Percentiles rank a stretch among this genome's conserved stretches.
These are phyloP conservation scores for Ceratobasidium sp. DNA, from an alignment of 1,284 basidiomycete genomes.

Conservation along the genomic window DNA sequence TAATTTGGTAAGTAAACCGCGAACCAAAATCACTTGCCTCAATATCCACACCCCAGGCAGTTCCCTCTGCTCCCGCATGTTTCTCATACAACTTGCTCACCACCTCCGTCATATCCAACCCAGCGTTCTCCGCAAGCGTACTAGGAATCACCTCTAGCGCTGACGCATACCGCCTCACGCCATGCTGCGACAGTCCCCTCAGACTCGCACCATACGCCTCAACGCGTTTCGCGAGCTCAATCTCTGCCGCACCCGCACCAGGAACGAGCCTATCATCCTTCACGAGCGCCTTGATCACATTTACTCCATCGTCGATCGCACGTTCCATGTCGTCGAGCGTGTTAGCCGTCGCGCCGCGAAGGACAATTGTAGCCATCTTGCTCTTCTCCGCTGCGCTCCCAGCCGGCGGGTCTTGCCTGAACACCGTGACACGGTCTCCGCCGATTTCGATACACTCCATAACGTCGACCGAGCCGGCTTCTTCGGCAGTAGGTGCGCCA, in stretches of 20 bases:
- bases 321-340: slow-evolving; percentile 95
- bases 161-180: slow-evolving; percentile 89
- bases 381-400: slow-evolving; percentile 76
- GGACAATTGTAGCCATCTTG: slow-evolving; percentile 89
- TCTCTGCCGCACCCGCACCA: slow-evolving; percentile 94
- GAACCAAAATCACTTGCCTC: slow-evolving; percentile 68
- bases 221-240: slow-evolving; percentile 88
- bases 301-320: slow-evolving; percentile 96
- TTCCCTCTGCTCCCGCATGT: slow-evolving; percentile 80
- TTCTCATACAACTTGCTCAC: slow-evolving; percentile 90
- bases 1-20: background rate
- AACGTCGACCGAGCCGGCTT: slow-evolving; percentile 93
- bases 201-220: slow-evolving; percentile 90
- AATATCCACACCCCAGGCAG: slow-evolving; percentile 90
- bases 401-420: slow-evolving; percentile 79
- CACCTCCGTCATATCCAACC: slow-evolving; percentile 93
- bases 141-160: slow-evolving; percentile 94
- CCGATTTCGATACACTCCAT: slow-evolving; percentile 97
- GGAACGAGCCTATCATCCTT: slow-evolving; percentile 93
- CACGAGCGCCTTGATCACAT: slow-evolving; percentile 93
- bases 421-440: slow-evolving; percentile 96
- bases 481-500: slow-evolving; percentile 95
- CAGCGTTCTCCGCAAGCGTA: slow-evolving; percentile 96
- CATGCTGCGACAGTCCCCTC: slow-evolving; percentile 94
- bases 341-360: slow-evolving; percentile 96